Evolutionary conservation across 352 stramenopile genomes (phyloP).

Genomic region (Phytophthora sansomeana): DNA sequence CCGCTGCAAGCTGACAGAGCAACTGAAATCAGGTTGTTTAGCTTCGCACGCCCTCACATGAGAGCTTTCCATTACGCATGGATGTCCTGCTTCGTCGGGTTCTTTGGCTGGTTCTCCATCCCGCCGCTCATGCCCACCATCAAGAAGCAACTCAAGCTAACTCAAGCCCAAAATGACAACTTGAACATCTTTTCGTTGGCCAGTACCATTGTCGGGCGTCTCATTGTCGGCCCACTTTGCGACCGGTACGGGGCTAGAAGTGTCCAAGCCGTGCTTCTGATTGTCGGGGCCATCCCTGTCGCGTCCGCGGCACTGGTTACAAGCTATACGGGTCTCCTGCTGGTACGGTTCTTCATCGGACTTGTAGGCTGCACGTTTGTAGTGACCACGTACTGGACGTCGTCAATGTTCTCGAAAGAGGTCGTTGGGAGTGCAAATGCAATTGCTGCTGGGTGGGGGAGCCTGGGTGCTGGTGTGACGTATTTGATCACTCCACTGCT

Average conservation of each 20-base stretch:
- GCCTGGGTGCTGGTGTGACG: conserved; percentile 90
- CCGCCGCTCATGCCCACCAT: conserved; percentile 32
- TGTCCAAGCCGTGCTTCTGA: conserved; percentile 80
- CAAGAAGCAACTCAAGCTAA: conserved; percentile 60
- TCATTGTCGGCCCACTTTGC: conserved; percentile 91
- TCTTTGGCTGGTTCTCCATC: conserved; percentile 95
- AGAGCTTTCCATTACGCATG: conserved; percentile 93
- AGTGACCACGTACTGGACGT: conserved; percentile 93
- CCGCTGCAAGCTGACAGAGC: conserved; percentile 39
- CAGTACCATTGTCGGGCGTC: conserved; percentile 91
- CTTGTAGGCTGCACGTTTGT: conserved; percentile 93
- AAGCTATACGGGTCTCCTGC: conserved; percentile 70
- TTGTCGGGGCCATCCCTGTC: conserved; percentile 83
- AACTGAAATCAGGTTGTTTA: conserved; percentile 42
- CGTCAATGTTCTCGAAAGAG: conserved; percentile 93
- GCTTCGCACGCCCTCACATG: conserved; percentile 31
- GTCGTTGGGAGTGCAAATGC: conserved; percentile 95
- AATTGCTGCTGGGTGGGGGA: conserved; percentile 92
- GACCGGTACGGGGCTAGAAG: conserved; percentile 92
- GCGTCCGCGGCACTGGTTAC: conserved; percentile 81
- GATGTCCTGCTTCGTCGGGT: conserved; percentile 94
- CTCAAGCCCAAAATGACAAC: conserved; percentile 84
- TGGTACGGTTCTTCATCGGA: conserved; percentile 94
- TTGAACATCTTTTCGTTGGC: conserved; percentile 91
- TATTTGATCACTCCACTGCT: conserved; percentile 89